A percentile compares a stretch with the other conserved stretches of the same genome.
phyloP scores from a whole-genome alignment of 2,329 filamentous ascomycete species.

The Fusarium goolgardi region DNA sequence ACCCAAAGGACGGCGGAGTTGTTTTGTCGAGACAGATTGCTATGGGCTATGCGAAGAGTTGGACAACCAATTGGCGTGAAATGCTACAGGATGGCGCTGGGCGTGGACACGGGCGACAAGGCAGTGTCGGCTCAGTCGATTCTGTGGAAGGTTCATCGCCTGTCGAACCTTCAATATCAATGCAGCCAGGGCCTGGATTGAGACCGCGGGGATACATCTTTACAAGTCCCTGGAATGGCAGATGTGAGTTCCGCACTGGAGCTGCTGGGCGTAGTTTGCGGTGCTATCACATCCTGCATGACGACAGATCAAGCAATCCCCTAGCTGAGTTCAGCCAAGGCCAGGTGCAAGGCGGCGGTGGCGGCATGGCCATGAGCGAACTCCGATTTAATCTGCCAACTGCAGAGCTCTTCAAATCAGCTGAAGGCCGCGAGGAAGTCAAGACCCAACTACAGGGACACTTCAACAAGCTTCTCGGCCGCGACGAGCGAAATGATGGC shows the following conservation, averaged over 20 bases:
- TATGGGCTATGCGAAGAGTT: conserved; percentile 67
- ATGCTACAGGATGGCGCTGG: conserved; percentile 47
- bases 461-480: conserved; percentile 57
- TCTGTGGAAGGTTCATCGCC: conserved; percentile 50
- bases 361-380: conserved; percentile 71
- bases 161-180: conserved; percentile 49
- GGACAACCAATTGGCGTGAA: conserved; percentile 59
- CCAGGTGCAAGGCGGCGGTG: conserved; percentile 44
- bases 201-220: conserved; percentile 79
- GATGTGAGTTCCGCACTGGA: conserved; percentile 86
- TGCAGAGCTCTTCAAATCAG: conserved; percentile 58
- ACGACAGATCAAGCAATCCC: conserved; percentile 57
- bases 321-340: conserved; percentile 53
- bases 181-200: conserved; percentile 59
- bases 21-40: conserved; percentile 66
- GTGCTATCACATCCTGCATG: conserved; percentile 77
- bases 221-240: conserved; percentile 85
- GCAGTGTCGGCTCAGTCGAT: conserved; percentile 49
- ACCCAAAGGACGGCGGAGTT: conserved; percentile 39
- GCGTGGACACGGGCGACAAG: conserved; percentile 47
- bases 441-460: conserved; percentile 55
- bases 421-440: conserved; percentile 50
- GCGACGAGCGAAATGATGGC: conserved; percentile 48
- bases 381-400: conserved; percentile 89
- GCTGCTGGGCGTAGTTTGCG: conserved; percentile 78